Conservation (phyloP, 164 flowering plant species). For the Magnolia sinica region DNA sequence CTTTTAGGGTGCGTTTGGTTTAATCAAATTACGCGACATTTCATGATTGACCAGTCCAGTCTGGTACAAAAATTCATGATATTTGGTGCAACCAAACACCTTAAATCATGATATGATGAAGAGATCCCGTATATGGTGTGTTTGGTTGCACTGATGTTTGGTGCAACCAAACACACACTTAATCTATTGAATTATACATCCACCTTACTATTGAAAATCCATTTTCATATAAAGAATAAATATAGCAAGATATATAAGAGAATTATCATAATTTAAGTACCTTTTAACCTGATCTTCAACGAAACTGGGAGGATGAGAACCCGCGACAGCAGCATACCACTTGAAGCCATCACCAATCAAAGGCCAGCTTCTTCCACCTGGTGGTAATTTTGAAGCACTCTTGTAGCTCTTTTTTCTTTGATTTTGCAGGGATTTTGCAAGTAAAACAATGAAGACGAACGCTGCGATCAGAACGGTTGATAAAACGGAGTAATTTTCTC, state of each 20-base stretch:
- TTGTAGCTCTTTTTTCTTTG: slow-evolving; percentile 2
- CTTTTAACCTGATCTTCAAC: slow-evolving; percentile 63
- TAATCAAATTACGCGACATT: too few relatives aligned
- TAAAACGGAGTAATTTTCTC: not conserved
- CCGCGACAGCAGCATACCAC: slow-evolving; percentile 70
- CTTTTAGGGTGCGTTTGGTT: too few relatives aligned
- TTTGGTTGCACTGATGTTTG: too few relatives aligned
- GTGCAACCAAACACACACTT: too few relatives aligned
- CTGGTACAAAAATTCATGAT: too few relatives aligned
- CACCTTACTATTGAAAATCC: not conserved
- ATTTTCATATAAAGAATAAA: not conserved
- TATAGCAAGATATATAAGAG: not conserved
- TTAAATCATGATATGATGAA: too few relatives aligned
- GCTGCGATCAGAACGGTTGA: slow-evolving; percentile 14
- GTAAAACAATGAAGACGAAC: slow-evolving; percentile 17
- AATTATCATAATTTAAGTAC: slow-evolving; percentile 23
- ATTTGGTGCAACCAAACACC: too few relatives aligned
- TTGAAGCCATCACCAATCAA: slow-evolving; percentile 64
- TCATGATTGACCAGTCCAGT: too few relatives aligned
- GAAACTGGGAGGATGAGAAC: slow-evolving; percentile 75
- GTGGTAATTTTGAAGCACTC: slow-evolving; percentile 44
- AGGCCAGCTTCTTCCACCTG: slow-evolving; percentile 79
- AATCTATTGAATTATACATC: too few relatives aligned
- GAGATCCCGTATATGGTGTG: too few relatives aligned
- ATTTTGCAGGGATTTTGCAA: slow-evolving; percentile 12